Conservation (phyloP, 768 basidiomycete species). For the Agaricus blazei region DNA sequence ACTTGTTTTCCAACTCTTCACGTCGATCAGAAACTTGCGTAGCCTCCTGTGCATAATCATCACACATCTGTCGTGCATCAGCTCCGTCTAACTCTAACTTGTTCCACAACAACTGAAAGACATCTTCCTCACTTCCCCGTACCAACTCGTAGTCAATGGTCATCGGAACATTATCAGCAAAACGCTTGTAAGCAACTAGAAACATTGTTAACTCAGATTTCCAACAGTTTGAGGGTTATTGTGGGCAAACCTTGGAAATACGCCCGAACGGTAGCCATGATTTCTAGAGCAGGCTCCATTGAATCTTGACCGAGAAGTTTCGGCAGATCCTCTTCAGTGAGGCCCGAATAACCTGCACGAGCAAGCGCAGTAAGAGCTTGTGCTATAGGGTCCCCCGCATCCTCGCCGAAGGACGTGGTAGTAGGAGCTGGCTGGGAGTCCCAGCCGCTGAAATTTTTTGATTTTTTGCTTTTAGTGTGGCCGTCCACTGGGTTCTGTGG, state of each 20-base stretch:
- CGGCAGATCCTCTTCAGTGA: constrained; percentile 37
- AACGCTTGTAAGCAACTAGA: constrained; percentile 56
- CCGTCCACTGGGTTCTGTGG: no score
- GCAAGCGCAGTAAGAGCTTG: constrained; percentile 32
- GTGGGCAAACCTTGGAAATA: constrained; percentile 62
- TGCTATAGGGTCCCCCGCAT: constrained; percentile 12
- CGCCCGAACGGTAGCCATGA: constrained; percentile 70
- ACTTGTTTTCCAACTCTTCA: constrained; percentile 44
- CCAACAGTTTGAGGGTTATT: no score
- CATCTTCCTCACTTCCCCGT: constrained; percentile 40
- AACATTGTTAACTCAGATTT: neutral
- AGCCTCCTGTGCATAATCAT: constrained; percentile 48
- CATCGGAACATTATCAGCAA: constrained; percentile 51
- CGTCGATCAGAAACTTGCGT: constrained; percentile 37
- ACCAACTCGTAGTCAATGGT: constrained; percentile 55
- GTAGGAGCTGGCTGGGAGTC: no score
- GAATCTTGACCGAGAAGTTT: constrained; percentile 47
- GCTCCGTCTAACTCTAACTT: constrained; percentile 49
- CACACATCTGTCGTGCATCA: constrained; percentile 42
- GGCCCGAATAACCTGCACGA: constrained; percentile 32
- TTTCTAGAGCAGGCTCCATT: constrained; percentile 50
- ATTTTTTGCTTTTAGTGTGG: no score
- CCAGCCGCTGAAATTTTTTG: no score
- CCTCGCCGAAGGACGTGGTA: no score
- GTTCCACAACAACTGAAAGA: constrained; percentile 39